Evolutionary conservation across 2,329 filamentous ascomycete species (phyloP), one percentile per base, ranked within the genome.

Genomic region (Alternaria brassicicola): DNA sequence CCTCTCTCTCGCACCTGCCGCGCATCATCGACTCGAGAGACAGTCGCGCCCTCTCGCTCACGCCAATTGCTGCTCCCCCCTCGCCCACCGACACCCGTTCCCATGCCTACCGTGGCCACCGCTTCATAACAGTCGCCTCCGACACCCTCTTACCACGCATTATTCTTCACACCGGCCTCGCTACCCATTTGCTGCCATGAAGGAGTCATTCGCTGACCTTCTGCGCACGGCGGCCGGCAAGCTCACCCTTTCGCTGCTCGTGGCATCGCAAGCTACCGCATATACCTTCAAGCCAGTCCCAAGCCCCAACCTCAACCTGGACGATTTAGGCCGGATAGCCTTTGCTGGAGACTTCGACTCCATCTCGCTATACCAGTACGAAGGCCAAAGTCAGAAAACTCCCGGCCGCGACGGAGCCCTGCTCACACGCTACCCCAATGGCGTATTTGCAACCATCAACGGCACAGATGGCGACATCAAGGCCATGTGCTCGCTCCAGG

Each of bases 271-370:
- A 21, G 54, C 73, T 5, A 53, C 47, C 61, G 78, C 78, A 17
- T 66, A 77, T 59, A 83, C 80, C 28, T 89, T 91, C 76, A 85
- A 81, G 43, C 76, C 86, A 13, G 84, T 87, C 36, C 87, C 91
- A 3, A 81, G 86, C 13, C 82, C 90, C 55, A 88, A 93, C 70
- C 86, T 99, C 73, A 90, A 96, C 74, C 84, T 97, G 58, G 86
- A 85, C 26, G 81, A 88, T 56, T 82, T 99, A 33, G 95, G 95
- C 57, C 87, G 90, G 68, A 88, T 97, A 66, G 93, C 91, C 53
- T 84, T 99, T 58, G 90, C 88, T 1, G 95, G 95, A 68, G 89
- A 97, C 78, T 99, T 97, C 76, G 88, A 91, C 71, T 92, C 93
- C 53, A 90, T 98, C 69, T 97, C 95, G 12, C 82, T 97, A 36